Evolutionary conservation across 352 stramenopile genomes (phyloP), one percentile per base, ranked within the genome.

Genomic region (Elongisporangium anandrum): DNA sequence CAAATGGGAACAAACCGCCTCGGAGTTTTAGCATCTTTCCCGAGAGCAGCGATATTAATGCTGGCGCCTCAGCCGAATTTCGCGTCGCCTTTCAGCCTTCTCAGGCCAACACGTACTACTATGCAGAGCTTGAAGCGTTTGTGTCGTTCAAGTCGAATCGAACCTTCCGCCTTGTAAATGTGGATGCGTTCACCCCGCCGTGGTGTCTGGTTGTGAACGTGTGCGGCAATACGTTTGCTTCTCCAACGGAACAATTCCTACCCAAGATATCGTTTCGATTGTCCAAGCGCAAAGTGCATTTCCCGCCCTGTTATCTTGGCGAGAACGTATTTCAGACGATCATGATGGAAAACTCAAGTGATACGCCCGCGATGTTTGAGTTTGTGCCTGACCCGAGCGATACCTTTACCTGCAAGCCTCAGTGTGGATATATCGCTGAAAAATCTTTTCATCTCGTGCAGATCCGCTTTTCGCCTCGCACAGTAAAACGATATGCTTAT

Each of bases 81-180:
- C 68, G 72, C 21, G 73, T 98, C 15, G 70, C 67, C 3, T 98
- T 98, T 59, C 70, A 85, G 24, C 94, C 94, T 1, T 63, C 66
- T 0, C 63, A 74, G 9, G 60, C 69, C 34, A 96, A 98, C 65
- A 63, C 77, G 16, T 98, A 97, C 70, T 98, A 92, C 67, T 92
- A 95, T 52, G 75, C 76, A 16, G 90, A 97, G 65, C 70, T 97
- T 8, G 93, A 97, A 60, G 88, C 75, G 20, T 94, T 81, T 56
- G 87, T 88, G 39, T 89, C 85, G 19, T 97, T 97, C 64, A 97
- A 97, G 58, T 96, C 89, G 10, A 97, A 98, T 61, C 80, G 90
- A 29, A 97, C 88, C 13, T 98, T 98, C 59, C 88, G 94, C 7
- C 81, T 97, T 24, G 94, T 98, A 2, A 96, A 97, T 57, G 87